These are phyloP conservation scores for Excoecaria cochinchinensis DNA, from an alignment of 345 rosid genomes.

Conservation along the genomic window DNA sequence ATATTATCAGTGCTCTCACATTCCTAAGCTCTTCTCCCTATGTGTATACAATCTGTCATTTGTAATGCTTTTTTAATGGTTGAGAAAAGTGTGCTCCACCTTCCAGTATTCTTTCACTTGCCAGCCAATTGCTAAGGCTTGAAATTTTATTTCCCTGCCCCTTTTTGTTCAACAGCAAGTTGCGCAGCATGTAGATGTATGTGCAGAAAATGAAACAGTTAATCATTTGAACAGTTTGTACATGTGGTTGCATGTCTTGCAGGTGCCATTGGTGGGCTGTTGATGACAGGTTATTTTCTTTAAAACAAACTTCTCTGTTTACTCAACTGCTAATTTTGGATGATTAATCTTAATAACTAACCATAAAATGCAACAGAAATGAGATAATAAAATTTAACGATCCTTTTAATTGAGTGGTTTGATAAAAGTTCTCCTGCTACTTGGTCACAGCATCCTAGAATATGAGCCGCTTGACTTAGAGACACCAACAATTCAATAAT, in stretches of 20 bases:
- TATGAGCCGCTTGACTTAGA: constrained; percentile 78
- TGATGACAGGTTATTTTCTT: constrained; percentile 66
- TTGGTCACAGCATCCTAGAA: constrained; percentile 60
- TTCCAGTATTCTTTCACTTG: background rate
- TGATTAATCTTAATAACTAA: no score
- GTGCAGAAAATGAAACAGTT: constrained; percentile 92
- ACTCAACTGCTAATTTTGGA: background rate
- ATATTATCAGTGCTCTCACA: constrained; percentile 78
- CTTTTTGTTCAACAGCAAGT: constrained; percentile 48
- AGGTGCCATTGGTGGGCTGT: constrained; percentile 73
- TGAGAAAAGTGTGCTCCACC: no score
- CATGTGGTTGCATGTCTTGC: constrained; percentile 84
- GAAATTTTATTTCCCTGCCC: background rate
- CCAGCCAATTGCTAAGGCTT: no score
- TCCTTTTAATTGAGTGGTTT: background rate
- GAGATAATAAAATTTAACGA: no score
- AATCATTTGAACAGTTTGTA: constrained; percentile 79
- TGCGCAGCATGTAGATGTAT: constrained; percentile 78
- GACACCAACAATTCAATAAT: constrained; percentile 70
- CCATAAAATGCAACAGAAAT: background rate
- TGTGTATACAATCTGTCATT: constrained; percentile 35
- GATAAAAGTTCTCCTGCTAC: background rate
- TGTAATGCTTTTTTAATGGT: background rate
- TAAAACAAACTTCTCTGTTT: constrained; percentile 20
- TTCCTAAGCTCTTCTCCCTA: constrained; percentile 66